Conservation (phyloP, 2,329 filamentous ascomycete genomes). For the Beauveria bassiana region DNA sequence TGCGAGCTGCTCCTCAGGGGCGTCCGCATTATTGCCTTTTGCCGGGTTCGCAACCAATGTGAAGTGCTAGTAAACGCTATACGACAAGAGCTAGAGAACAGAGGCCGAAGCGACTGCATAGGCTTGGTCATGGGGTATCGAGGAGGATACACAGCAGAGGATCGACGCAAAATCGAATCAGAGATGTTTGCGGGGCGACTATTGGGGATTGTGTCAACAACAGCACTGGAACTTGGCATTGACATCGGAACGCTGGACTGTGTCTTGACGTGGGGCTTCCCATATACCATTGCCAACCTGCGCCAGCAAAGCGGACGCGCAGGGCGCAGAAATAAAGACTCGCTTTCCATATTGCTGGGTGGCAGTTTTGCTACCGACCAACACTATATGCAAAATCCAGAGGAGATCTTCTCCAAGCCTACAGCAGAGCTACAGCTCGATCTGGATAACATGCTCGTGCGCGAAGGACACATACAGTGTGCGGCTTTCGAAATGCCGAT, state of each 20-base stretch:
- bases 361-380: slow-evolving; percentile 89
- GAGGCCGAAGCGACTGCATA: slow-evolving; percentile 69
- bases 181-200: slow-evolving; percentile 98
- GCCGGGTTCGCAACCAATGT: slow-evolving; percentile 78
- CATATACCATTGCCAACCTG: slow-evolving; percentile 89
- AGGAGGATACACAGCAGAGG: slow-evolving; percentile 88
- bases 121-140: slow-evolving; percentile 89
- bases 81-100: slow-evolving; percentile 63
- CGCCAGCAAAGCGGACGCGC: slow-evolving; percentile 92
- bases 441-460: slow-evolving; percentile 79
- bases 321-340: slow-evolving; percentile 87
- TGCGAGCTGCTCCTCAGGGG: slow-evolving; percentile 83
- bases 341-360: slow-evolving; percentile 80
- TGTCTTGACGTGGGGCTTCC: slow-evolving; percentile 89
- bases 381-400: slow-evolving; percentile 93
- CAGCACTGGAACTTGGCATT: slow-evolving; percentile 84
- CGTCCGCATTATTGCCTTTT: slow-evolving; percentile 89
- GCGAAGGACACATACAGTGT: slow-evolving; percentile 92
- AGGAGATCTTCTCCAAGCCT: slow-evolving; percentile 86
- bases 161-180: slow-evolving; percentile 77
- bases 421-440: slow-evolving; percentile 88
- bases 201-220: slow-evolving; percentile 88
- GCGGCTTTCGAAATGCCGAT: slow-evolving; percentile 94
- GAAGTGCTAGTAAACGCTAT: slow-evolving; percentile 77
- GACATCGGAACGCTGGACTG: slow-evolving; percentile 93